phyloP scores from a whole-genome alignment of 2,329 filamentous ascomycete genomes.

The Albophoma yamanashiensis region DNA sequence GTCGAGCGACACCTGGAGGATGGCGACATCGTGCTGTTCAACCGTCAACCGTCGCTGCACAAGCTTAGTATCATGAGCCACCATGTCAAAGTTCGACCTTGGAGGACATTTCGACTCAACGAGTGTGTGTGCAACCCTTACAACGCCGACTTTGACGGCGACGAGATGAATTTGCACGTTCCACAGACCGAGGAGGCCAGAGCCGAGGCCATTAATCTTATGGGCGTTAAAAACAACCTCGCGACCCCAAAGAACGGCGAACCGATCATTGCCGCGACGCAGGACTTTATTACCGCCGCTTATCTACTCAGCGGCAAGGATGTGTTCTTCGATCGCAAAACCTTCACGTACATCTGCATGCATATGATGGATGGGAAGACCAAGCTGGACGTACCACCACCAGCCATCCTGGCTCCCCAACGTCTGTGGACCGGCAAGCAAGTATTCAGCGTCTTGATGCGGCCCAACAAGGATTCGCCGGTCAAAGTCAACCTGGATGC shows the following conservation, averaged over 20 bases:
- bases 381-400: slow-evolving; percentile 74
- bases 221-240: slow-evolving; percentile 96
- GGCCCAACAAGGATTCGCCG: slow-evolving; percentile 72
- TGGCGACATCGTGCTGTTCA: slow-evolving; percentile 93
- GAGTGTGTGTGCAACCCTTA: slow-evolving; percentile 98
- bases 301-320: slow-evolving; percentile 90
- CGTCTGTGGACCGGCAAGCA: slow-evolving; percentile 96
- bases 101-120: slow-evolving; percentile 92
- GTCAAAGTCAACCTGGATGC: slow-evolving; percentile 89
- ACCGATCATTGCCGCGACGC: slow-evolving; percentile 96
- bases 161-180: slow-evolving; percentile 98
- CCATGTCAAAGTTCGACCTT: slow-evolving; percentile 83
- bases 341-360: slow-evolving; percentile 81
- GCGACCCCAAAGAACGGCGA: slow-evolving; percentile 96
- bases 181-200: slow-evolving; percentile 95
- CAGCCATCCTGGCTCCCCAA: slow-evolving; percentile 75
- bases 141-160: slow-evolving; percentile 97
- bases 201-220: slow-evolving; percentile 87
- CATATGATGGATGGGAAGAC: slow-evolving; percentile 83
- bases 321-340: slow-evolving; percentile 78
- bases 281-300: slow-evolving; percentile 96
- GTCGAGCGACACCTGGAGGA: slow-evolving; percentile 94
- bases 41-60: slow-evolving; percentile 93
- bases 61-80: slow-evolving; percentile 98
- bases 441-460: slow-evolving; percentile 83